Conservation (phyloP, 768 basidiomycete species). For the Erythrobasidium yunnanense region DNA sequence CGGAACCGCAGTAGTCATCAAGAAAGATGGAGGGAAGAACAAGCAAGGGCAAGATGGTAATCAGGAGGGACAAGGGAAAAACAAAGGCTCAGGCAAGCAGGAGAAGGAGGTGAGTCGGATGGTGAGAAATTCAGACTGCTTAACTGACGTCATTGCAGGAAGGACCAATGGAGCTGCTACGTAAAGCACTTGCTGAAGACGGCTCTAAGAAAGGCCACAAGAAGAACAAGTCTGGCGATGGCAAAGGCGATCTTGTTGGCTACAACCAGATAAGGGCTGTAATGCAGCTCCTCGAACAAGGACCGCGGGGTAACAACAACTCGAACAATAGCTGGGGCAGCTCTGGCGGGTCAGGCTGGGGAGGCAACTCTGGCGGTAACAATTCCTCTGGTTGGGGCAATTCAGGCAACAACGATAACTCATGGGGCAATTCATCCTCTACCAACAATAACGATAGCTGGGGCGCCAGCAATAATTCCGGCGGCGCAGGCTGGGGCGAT, state of each 20-base stretch:
- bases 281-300: background rate
- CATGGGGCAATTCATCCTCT: background rate
- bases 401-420: background rate
- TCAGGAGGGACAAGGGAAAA: conserved; percentile 4
- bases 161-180: background rate
- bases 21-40: conserved; percentile 3
- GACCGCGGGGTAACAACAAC: too few species aligned
- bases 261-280: conserved; percentile 10
- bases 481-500: background rate
- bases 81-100: conserved; percentile 8
- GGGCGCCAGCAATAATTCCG: background rate
- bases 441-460: background rate
- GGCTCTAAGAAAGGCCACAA: background rate
- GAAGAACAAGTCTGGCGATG: background rate
- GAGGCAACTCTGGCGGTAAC: background rate
- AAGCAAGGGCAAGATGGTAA: background rate
- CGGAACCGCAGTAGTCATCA: conserved; percentile 21
- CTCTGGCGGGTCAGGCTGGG: background rate
- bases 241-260: background rate
- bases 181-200: background rate
- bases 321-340: background rate
- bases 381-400: background rate
- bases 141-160: background rate
- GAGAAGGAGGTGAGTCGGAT: background rate
- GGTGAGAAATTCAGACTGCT: background rate